Conservation (phyloP, 2,329 filamentous ascomycete genomes). For the Biscogniauxia mediterranea region DNA sequence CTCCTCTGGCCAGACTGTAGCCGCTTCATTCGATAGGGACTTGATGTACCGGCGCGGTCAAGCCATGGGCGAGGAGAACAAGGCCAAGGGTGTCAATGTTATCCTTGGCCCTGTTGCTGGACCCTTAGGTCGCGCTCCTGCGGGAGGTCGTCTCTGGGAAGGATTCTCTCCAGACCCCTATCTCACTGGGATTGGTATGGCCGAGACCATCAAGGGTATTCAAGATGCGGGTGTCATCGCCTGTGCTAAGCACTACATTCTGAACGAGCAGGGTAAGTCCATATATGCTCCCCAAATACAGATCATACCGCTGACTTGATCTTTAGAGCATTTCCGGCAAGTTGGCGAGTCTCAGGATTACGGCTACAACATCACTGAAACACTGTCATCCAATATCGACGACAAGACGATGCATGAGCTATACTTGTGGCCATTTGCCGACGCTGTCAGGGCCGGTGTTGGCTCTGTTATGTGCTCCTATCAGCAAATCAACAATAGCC, state of each 20-base stretch:
- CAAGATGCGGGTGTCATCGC: slow-evolving; percentile 78
- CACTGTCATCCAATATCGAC: slow-evolving; percentile 60
- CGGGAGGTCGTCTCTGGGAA: slow-evolving; percentile 72
- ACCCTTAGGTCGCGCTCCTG: slow-evolving; percentile 65
- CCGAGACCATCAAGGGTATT: slow-evolving; percentile 73
- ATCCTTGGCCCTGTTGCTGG: slow-evolving; percentile 73
- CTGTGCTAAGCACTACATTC: slow-evolving; percentile 71
- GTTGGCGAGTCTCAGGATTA: slow-evolving; percentile 52
- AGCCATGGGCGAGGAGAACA: slow-evolving; percentile 71
- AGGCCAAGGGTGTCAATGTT: slow-evolving; percentile 70
- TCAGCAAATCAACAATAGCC: slow-evolving; percentile 78
- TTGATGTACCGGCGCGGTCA: slow-evolving; percentile 69
- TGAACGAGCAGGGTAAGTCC: slow-evolving; percentile 59
- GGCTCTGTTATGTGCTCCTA: slow-evolving; percentile 67
- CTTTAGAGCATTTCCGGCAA: slow-evolving; percentile 68
- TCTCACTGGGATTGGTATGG: slow-evolving; percentile 68
- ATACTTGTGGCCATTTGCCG: slow-evolving; percentile 76
- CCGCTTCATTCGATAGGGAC: slow-evolving; percentile 75
- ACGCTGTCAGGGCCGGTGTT: slow-evolving; percentile 67
- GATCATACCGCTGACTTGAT: slow-evolving; percentile 14
- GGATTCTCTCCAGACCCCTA: slow-evolving; percentile 72
- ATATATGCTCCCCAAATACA: background rate
- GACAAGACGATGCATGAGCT: slow-evolving; percentile 74
- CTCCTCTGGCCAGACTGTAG: slow-evolving; percentile 73
- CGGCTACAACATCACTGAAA: slow-evolving; percentile 62